These are phyloP conservation scores for Amylostereum chailletii DNA, from an alignment of 1,284 basidiomycete genomes.

Conservation along the genomic window DNA sequence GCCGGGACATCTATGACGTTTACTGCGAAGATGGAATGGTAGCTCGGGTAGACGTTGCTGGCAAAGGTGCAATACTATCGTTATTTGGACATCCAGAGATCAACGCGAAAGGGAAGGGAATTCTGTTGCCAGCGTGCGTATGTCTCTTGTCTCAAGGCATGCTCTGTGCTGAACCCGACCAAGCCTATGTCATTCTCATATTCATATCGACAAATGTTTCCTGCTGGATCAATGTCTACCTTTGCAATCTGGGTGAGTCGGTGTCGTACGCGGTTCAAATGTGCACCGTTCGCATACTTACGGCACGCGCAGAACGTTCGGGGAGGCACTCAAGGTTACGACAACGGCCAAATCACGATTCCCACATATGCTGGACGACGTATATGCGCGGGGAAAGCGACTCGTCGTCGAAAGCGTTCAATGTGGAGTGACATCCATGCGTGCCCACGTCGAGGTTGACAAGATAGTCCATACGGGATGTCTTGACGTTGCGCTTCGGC, in stretches of 20 bases:
- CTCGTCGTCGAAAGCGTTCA: constrained; percentile 49
- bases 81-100: constrained; percentile 6
- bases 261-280: neutral
- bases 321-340: constrained; percentile 46
- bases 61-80: constrained; percentile 9
- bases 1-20: constrained; percentile 17
- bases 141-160: constrained; percentile 11
- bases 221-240: constrained; percentile 45
- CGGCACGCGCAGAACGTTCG: constrained; percentile 35
- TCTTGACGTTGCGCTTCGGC: constrained; percentile 37
- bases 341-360: constrained; percentile 41
- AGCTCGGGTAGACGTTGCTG: constrained; percentile 11
- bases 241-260: constrained; percentile 39
- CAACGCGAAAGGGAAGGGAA: constrained; percentile 33
- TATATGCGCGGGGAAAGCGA: constrained; percentile 41
- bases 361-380: constrained; percentile 29
- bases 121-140: constrained; percentile 44
- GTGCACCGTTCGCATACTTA: neutral
- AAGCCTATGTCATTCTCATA: constrained; percentile 54
- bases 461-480: constrained; percentile 39
- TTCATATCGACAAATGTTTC: constrained; percentile 64
- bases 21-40: constrained; percentile 16
- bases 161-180: constrained; percentile 2
- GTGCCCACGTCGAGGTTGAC: constrained; percentile 62
- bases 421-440: constrained; percentile 52